These are phyloP conservation scores for Parietaria judaica DNA, from an alignment of 306 rosid species.

Conservation along the genomic window DNA sequence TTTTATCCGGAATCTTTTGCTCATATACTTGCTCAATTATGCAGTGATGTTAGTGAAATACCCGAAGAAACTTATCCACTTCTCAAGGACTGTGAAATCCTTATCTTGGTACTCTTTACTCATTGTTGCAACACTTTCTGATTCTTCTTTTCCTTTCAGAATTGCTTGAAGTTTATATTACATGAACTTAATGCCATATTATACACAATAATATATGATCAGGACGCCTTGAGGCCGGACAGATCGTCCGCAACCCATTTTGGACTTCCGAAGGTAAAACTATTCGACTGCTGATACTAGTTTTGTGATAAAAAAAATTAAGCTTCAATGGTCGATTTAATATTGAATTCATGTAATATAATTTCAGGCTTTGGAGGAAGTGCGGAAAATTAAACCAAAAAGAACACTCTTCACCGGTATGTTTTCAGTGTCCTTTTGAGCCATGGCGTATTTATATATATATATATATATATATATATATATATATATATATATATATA, in stretches of 20 bases:
- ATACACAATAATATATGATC: constrained; percentile 21
- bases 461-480: too few species aligned
- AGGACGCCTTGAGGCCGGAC: constrained; percentile 89
- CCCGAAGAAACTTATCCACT: constrained; percentile 94
- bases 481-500: neutral
- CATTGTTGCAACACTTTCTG: neutral
- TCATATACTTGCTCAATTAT: constrained; percentile 22
- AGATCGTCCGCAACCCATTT: constrained; percentile 80
- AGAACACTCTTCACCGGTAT: constrained; percentile 85
- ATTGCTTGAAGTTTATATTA: too few species aligned
- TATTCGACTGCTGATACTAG: neutral
- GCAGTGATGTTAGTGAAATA: constrained; percentile 86
- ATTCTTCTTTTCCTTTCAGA: neutral
- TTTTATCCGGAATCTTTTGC: constrained; percentile 9
- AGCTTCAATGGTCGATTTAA: constrained; percentile 5
- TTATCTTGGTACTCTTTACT: constrained; percentile 53
- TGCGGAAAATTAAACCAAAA: constrained; percentile 77
- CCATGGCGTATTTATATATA: neutral
- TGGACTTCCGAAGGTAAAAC: constrained; percentile 82
- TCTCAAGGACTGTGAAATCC: constrained; percentile 63
- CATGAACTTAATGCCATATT: constrained; percentile 7
- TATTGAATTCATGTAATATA: constrained; percentile 6
- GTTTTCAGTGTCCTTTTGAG: constrained; percentile 15
- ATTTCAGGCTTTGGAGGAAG: constrained; percentile 85
- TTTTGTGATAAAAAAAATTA: neutral